Percentiles rank a stretch among this genome's conserved stretches.
phyloP scores from a whole-genome alignment of 345 rosid species.

The Iberis pinnata region DNA sequence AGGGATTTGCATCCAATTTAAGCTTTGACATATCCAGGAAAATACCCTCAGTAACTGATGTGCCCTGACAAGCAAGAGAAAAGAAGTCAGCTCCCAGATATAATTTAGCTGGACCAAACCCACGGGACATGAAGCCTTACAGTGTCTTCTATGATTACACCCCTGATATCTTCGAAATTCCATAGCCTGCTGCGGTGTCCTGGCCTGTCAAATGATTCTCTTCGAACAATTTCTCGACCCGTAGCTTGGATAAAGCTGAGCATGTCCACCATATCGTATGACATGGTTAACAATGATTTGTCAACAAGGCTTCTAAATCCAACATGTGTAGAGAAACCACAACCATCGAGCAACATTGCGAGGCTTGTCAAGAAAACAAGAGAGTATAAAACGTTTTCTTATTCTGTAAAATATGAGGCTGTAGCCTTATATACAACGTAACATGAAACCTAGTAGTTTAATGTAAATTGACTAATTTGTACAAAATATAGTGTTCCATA shows the following conservation, averaged over 20 bases:
- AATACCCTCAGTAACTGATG: conserved; percentile 30
- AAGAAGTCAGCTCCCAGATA: not conserved
- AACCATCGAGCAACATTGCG: conserved; percentile 30
- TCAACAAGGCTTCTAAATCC: conserved; percentile 31
- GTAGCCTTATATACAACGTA: too few species aligned
- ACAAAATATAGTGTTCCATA: too few species aligned
- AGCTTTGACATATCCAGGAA: conserved; percentile 12
- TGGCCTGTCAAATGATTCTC: conserved; percentile 23
- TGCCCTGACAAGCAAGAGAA: conserved; percentile 26
- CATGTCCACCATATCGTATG: conserved; percentile 16
- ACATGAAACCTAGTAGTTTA: too few species aligned
- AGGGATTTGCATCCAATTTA: not conserved
- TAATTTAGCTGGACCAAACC: not conserved
- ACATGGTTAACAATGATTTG: conserved; percentile 27
- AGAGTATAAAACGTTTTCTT: too few species aligned
- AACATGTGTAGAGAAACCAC: conserved; percentile 28
- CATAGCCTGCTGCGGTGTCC: conserved; percentile 29
- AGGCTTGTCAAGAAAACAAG: too few species aligned
- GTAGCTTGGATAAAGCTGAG: conserved; percentile 28
- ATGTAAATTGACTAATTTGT: too few species aligned
- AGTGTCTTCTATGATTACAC: conserved; percentile 5
- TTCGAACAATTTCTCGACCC: conserved; percentile 25
- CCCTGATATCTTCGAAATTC: not conserved
- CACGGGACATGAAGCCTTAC: conserved; percentile 5
- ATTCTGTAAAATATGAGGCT: too few species aligned